These are phyloP conservation scores for Theobroma grandiflorum DNA, from an alignment of 441 rosid genomes.

Conservation along the genomic window DNA sequence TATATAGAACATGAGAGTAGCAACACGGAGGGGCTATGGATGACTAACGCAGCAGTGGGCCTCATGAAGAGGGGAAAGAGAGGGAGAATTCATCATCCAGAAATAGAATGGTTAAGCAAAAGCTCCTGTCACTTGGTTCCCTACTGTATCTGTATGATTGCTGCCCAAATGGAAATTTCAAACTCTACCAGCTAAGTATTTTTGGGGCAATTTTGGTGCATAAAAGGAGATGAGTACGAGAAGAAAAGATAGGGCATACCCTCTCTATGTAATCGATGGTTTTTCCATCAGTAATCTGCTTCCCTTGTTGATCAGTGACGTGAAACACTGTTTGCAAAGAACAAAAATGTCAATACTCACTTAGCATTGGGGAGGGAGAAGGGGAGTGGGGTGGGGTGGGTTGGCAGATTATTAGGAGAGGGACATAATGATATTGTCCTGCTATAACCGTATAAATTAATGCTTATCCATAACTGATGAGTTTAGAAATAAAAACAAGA, in stretches of 20 bases:
- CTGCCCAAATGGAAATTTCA: neutral
- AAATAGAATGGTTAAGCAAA: neutral
- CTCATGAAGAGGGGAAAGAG: neutral
- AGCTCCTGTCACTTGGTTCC: neutral
- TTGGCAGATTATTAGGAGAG: neutral
- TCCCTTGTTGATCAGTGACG: conserved; percentile 88
- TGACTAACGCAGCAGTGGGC: neutral
- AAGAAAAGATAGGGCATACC: conserved; percentile 46
- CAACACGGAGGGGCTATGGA: neutral
- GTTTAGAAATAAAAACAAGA: conserved; percentile 6
- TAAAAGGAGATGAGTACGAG: neutral
- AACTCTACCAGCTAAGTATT: neutral
- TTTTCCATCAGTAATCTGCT: conserved; percentile 72
- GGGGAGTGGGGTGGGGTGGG: neutral
- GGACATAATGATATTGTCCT: neutral
- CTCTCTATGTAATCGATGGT: conserved; percentile 82
- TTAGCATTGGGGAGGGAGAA: conserved; percentile 17
- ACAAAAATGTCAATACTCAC: conserved; percentile 9
- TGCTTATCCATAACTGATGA: neutral
- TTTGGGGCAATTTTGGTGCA: neutral
- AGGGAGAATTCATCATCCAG: neutral
- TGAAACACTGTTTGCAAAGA: conserved; percentile 64
- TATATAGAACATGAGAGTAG: neutral
- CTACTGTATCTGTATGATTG: neutral
- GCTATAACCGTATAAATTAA: neutral